Evolutionary conservation across 352 stramenopile genomes (phyloP).

Genomic region (Phytophthora citricola): DNA sequence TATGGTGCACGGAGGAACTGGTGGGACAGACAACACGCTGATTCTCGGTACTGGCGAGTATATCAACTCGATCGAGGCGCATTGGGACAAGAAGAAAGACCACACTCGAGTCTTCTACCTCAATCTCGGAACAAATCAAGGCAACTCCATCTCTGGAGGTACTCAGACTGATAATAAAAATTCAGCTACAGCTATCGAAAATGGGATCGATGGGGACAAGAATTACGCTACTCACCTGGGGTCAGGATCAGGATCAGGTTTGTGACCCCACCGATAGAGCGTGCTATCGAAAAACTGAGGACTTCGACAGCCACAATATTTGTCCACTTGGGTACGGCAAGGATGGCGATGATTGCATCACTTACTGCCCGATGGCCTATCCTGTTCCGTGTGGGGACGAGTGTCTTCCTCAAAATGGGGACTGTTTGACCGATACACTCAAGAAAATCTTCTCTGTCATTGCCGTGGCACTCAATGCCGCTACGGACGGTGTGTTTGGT

Average conservation of each 20-base stretch:
- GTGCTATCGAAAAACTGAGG: slow-evolving; percentile 24
- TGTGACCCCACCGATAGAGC: slow-evolving; percentile 20
- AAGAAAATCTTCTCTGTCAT: slow-evolving; percentile 34
- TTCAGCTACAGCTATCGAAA: slow-evolving; percentile 39
- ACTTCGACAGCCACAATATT: slow-evolving; percentile 26
- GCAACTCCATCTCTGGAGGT: slow-evolving; percentile 38
- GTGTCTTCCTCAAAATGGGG: slow-evolving; percentile 46
- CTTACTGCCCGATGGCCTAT: slow-evolving; percentile 42
- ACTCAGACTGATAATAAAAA: slow-evolving; percentile 41
- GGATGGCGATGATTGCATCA: slow-evolving; percentile 28
- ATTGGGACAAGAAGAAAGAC: slow-evolving; percentile 43
- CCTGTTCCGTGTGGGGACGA: slow-evolving; percentile 39
- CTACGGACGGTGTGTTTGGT: slow-evolving; percentile 28
- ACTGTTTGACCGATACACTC: slow-evolving; percentile 22
- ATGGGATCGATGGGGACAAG: no score
- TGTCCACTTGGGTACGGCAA: slow-evolving; percentile 24
- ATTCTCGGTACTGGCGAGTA: slow-evolving; percentile 16
- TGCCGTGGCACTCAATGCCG: slow-evolving; percentile 27
- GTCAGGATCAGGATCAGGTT: slow-evolving; percentile 19
- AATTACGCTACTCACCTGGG: no score
- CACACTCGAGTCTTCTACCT: slow-evolving; percentile 56
- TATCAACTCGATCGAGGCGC: slow-evolving; percentile 29
- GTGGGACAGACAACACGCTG: slow-evolving; percentile 22
- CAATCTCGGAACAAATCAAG: slow-evolving; percentile 43
- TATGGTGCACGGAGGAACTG: slow-evolving; percentile 21